Evolutionary conservation across 495 filamentous ascomycete genomes (phyloP).

Genomic region (Tetracladium setigerum): DNA sequence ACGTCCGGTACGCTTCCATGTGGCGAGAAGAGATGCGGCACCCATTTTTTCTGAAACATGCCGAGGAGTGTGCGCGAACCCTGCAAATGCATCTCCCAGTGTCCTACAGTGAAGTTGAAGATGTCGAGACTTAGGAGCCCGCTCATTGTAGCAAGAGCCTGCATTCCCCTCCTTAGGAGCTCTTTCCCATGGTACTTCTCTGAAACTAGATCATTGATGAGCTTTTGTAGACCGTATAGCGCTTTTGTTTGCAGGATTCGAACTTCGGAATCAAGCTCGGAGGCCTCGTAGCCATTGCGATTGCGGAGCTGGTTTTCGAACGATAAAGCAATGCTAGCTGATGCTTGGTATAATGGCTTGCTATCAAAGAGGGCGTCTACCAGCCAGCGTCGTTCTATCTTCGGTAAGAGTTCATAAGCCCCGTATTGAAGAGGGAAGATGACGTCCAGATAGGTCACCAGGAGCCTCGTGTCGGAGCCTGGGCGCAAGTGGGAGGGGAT

Average conservation of each 20-base stretch:
- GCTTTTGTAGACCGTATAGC: neutral
- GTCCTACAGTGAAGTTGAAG: neutral
- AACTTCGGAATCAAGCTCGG: neutral
- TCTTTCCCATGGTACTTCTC: neutral
- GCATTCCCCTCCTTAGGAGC: neutral
- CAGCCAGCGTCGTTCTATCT: neutral
- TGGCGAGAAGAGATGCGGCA: neutral
- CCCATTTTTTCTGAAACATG: constrained; percentile 1
- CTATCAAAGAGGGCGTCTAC: neutral
- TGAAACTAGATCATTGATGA: neutral
- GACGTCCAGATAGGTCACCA: constrained; percentile 1
- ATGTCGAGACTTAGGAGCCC: constrained; percentile 3
- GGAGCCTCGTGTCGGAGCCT: neutral
- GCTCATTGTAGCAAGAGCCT: constrained; percentile 2
- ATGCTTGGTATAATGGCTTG: constrained; percentile 13
- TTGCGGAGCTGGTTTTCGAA: neutral
- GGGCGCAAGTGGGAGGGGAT: neutral
- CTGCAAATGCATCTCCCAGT: constrained; percentile 6
- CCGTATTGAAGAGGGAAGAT: constrained; percentile 8
- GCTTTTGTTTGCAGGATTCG: neutral
- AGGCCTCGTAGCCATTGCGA: no score
- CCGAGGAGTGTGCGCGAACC: constrained; percentile 1
- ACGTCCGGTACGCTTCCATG: neutral
- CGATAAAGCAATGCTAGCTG: neutral
- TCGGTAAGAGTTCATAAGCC: neutral